Evolutionary conservation across 306 rosid species (phyloP).

Genomic region (Quercus berberidifolia): DNA sequence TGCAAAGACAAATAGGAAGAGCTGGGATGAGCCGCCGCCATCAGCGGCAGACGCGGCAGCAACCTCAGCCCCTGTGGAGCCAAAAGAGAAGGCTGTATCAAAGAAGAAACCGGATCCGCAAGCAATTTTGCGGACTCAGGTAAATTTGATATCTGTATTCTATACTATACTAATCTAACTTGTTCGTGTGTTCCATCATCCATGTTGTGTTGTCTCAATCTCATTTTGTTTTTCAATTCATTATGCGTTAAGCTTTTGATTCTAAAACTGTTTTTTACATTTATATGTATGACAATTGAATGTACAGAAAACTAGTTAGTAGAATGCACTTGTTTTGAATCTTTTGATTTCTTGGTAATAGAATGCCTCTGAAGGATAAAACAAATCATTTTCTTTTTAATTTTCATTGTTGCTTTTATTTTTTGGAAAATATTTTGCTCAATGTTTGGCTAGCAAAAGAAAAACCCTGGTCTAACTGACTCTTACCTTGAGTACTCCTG

Average conservation of each 20-base stretch:
- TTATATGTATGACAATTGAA: background rate
- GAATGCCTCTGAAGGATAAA: background rate
- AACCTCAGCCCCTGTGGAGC: slow-evolving; percentile 28
- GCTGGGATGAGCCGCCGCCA: slow-evolving; percentile 68
- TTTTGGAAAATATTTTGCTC: background rate
- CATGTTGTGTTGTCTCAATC: background rate
- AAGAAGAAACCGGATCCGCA: slow-evolving; percentile 65
- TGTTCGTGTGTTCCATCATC: background rate
- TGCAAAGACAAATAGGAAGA: slow-evolving; percentile 60
- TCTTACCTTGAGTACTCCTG: background rate
- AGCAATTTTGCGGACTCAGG: slow-evolving; percentile 82
- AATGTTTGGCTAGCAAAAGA: background rate
- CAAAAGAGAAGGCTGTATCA: slow-evolving; percentile 44
- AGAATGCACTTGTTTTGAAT: background rate
- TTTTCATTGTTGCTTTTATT: too few relatives aligned
- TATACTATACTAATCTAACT: background rate
- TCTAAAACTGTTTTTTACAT: background rate
- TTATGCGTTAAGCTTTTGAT: background rate
- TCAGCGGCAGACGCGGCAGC: background rate
- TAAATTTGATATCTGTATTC: slow-evolving; percentile 8
- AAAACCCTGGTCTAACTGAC: background rate
- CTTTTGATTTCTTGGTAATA: background rate
- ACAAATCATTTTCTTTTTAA: too few relatives aligned
- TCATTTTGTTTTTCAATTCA: background rate
- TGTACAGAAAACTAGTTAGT: background rate